Conservation (phyloP, 805 yeast genomes). For the Saccharomycopsis sp. region DNA sequence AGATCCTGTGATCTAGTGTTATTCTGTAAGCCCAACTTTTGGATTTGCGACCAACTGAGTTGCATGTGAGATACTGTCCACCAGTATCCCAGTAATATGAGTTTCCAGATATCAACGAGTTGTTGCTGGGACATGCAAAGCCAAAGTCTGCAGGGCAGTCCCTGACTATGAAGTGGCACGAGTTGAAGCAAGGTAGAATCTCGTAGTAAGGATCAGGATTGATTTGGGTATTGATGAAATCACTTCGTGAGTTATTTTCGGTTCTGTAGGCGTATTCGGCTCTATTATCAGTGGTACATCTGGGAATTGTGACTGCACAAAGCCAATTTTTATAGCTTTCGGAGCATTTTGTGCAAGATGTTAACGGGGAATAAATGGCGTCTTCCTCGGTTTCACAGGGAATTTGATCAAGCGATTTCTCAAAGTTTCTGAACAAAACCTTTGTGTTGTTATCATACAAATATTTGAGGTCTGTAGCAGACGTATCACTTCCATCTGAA, state of each 20-base stretch:
- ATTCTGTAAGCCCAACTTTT: too few relatives aligned
- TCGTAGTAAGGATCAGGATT: slow-evolving; percentile 63
- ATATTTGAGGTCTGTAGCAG: slow-evolving; percentile 29
- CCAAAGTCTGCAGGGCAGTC: slow-evolving; percentile 76
- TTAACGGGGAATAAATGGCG: slow-evolving; percentile 63
- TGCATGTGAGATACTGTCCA: slow-evolving; percentile 12
- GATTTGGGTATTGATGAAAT: slow-evolving; percentile 43
- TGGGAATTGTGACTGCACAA: slow-evolving; percentile 79
- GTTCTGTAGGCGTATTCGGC: slow-evolving; percentile 39
- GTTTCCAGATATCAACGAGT: neutral
- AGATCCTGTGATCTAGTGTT: too few relatives aligned
- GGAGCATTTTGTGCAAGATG: slow-evolving; percentile 66
- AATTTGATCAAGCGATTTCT: slow-evolving; percentile 64
- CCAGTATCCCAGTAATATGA: slow-evolving; percentile 18
- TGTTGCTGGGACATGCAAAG: slow-evolving; percentile 57
- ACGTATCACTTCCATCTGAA: slow-evolving; percentile 1
- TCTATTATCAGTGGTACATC: slow-evolving; percentile 54
- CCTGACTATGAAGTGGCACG: slow-evolving; percentile 69
- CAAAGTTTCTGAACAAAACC: slow-evolving; percentile 51
- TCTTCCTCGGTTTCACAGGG: slow-evolving; percentile 64
- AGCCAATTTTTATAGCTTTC: slow-evolving; percentile 75
- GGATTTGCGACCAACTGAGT: slow-evolving; percentile 15
- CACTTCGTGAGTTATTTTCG: slow-evolving; percentile 48
- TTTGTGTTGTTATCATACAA: slow-evolving; percentile 60
- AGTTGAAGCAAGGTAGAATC: slow-evolving; percentile 75